Evolutionary conservation across 345 rosid genomes (phyloP).

Genomic region (Salix suchowensis): DNA sequence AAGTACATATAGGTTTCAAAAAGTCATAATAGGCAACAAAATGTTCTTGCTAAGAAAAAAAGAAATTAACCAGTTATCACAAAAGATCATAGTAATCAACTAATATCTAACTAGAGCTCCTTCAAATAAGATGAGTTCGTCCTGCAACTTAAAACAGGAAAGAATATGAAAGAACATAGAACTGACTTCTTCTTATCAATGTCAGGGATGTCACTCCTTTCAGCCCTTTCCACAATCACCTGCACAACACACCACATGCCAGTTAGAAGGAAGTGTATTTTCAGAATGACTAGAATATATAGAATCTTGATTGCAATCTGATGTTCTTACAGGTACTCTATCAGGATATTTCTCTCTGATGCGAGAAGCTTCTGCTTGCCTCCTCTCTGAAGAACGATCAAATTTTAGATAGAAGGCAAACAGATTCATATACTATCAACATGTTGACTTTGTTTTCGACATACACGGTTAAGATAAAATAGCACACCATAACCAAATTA

Average conservation of each 20-base stretch:
- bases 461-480: not conserved
- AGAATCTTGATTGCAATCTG: not conserved
- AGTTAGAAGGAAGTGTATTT: not conserved
- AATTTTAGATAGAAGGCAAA: not conserved
- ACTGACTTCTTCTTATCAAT: conserved; percentile 97
- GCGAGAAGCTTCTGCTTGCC: conserved; percentile 75
- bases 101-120: not conserved
- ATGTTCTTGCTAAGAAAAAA: not conserved
- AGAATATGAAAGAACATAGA: not conserved
- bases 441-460: not conserved
- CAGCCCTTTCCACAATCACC: conserved; percentile 95
- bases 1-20: too few relatives aligned
- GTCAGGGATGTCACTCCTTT: conserved; percentile 82
- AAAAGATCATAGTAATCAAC: not conserved
- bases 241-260: conserved; percentile 37
- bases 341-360: conserved; percentile 88
- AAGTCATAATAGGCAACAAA: not conserved
- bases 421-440: not conserved
- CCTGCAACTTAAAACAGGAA: not conserved
- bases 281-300: not conserved
- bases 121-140: not conserved
- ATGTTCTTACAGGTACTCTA: conserved; percentile 66
- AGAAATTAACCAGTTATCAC: not conserved
- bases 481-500: not conserved
- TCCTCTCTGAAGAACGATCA: conserved; percentile 47